These are phyloP conservation scores for Uncinocarpus reesii DNA, from an alignment of 2,329 filamentous ascomycete species.

Conservation along the genomic window DNA sequence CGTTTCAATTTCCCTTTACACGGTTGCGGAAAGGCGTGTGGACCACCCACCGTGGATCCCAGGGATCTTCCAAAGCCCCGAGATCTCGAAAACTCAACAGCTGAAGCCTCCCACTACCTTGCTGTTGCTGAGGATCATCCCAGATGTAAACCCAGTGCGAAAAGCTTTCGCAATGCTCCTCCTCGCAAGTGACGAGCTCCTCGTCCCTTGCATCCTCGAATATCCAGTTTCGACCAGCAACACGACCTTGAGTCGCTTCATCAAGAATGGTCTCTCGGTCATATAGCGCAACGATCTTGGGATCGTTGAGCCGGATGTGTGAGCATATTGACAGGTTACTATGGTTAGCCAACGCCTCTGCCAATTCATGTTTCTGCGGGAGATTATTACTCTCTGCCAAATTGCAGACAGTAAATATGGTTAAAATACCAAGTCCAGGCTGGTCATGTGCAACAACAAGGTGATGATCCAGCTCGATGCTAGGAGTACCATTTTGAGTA, in stretches of 20 bases:
- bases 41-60: conserved; percentile 4
- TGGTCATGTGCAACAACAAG: background rate
- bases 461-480: background rate
- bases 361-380: background rate
- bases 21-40: background rate
- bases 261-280: background rate
- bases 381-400: background rate
- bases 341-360: background rate
- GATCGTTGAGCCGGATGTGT: conserved; percentile 1
- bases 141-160: background rate
- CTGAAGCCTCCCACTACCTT: background rate
- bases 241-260: background rate
- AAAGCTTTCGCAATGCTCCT: conserved; percentile 1
- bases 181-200: background rate
- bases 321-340: background rate
- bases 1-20: too few relatives aligned
- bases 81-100: conserved; percentile 3
- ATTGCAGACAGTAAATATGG: background rate
- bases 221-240: background rate
- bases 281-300: background rate
- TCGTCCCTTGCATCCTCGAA: background rate
- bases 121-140: background rate
- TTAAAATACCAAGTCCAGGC: background rate
- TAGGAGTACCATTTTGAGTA: too few relatives aligned
- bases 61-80: background rate